These are phyloP conservation scores for Suillus ampliporus DNA, from an alignment of 768 basidiomycete genomes.

Conservation along the genomic window DNA sequence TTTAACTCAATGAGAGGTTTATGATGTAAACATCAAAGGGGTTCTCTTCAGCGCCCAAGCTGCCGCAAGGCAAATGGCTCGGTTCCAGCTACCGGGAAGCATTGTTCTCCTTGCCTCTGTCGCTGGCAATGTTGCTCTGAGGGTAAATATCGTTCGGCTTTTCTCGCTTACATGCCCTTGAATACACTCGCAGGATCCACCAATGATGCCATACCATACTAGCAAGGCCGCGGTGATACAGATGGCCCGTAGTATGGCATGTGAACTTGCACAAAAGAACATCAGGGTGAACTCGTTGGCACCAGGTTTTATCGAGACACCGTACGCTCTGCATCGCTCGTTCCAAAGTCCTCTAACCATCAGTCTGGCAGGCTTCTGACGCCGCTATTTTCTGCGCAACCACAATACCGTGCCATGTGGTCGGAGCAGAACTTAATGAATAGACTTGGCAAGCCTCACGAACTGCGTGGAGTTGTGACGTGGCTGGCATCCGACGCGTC, in stretches of 20 bases:
- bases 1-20: slow-evolving; percentile 42
- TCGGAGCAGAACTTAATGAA: slow-evolving; percentile 67
- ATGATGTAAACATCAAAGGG: slow-evolving; percentile 62
- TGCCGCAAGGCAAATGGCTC: slow-evolving; percentile 55
- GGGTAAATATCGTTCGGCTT: background rate
- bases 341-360: slow-evolving; percentile 1
- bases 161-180: slow-evolving; percentile 2
- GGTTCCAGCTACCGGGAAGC: slow-evolving; percentile 46
- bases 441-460: slow-evolving; percentile 66
- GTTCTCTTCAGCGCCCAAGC: slow-evolving; percentile 60
- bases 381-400: slow-evolving; percentile 61
- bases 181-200: slow-evolving; percentile 51
- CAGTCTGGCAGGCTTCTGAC: slow-evolving; percentile 61
- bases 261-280: slow-evolving; percentile 64
- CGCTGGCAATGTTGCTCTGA: slow-evolving; percentile 54
- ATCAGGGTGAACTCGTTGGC: slow-evolving; percentile 74
- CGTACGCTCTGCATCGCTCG: slow-evolving; percentile 41
- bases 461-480: slow-evolving; percentile 64
- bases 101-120: slow-evolving; percentile 59
- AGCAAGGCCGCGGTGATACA: slow-evolving; percentile 75
- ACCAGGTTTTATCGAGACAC: slow-evolving; percentile 71
- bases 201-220: slow-evolving; percentile 71
- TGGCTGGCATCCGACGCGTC: slow-evolving; percentile 75
- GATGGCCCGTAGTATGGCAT: slow-evolving; percentile 77
- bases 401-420: slow-evolving; percentile 64